These are phyloP conservation scores for Nicotiana benthamiana DNA, from an alignment of 257 asterid genomes.

Conservation along the genomic window DNA sequence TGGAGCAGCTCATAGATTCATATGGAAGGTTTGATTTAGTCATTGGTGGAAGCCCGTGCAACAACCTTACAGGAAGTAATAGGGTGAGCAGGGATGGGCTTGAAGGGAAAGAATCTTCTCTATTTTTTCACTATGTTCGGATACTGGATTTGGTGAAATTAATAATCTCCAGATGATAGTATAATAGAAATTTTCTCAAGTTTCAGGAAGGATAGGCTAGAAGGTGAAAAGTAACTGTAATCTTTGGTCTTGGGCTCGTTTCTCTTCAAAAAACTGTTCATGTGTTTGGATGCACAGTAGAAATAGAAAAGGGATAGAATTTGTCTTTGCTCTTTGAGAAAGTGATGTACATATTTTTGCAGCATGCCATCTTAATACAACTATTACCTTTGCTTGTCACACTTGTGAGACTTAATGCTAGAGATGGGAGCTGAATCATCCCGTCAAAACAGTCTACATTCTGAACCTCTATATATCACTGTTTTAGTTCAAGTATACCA, in stretches of 20 bases:
- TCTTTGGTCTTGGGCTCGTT: neutral
- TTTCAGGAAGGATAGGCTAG: neutral
- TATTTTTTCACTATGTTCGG: conserved; percentile 11
- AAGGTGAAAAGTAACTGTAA: neutral
- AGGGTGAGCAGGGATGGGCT: neutral
- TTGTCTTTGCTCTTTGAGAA: neutral
- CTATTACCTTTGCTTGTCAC: neutral
- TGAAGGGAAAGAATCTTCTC: conserved; percentile 9
- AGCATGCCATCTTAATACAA: neutral
- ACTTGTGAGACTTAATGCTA: conserved; percentile 23
- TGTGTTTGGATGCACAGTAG: neutral
- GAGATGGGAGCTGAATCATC: conserved; percentile 59
- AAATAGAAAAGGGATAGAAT: neutral
- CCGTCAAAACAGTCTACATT: conserved; percentile 56
- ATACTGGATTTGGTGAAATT: neutral
- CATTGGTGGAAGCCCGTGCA: conserved; percentile 6
- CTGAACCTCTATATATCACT: conserved; percentile 51
- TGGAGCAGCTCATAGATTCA: conserved; percentile 24
- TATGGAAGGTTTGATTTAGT: conserved; percentile 29
- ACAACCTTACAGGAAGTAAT: conserved; percentile 15
- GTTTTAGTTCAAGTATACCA: conserved; percentile 21
- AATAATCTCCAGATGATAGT: neutral
- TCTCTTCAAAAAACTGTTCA: neutral
- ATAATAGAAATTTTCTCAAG: neutral
- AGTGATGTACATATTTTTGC: neutral